Percentiles rank a stretch among this genome's conserved stretches.
Conservation (phyloP, 176 grass and related monocot species). For the Phoenix dactylifera region DNA sequence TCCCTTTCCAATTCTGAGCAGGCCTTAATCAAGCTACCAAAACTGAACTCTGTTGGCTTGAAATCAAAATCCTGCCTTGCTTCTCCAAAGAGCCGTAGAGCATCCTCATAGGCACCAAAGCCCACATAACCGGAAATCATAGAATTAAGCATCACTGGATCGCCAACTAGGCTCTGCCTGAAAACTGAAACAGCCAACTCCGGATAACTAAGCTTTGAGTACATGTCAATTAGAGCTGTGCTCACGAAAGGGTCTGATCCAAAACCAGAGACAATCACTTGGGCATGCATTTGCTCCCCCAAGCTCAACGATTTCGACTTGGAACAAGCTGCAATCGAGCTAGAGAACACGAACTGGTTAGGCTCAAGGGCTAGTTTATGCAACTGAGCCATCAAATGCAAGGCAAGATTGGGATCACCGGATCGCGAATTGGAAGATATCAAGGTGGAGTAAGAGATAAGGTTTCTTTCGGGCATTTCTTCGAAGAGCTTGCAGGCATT, state of each 20-base stretch:
- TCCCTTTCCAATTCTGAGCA: slow-evolving; percentile 27
- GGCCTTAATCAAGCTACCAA: slow-evolving; percentile 25
- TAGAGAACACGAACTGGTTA: slow-evolving; percentile 26
- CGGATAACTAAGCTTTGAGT: slow-evolving; percentile 23
- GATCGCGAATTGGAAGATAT: slow-evolving; percentile 16
- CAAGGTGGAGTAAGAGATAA: slow-evolving; percentile 21
- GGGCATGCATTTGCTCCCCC: slow-evolving; percentile 25
- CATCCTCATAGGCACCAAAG: slow-evolving; percentile 10
- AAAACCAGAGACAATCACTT: too few species aligned
- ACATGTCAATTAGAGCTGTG: slow-evolving; percentile 20
- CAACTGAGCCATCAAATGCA: slow-evolving; percentile 2
- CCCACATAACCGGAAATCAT: slow-evolving; percentile 23
- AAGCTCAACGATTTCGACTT: slow-evolving; percentile 9
- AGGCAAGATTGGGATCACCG: slow-evolving; percentile 4
- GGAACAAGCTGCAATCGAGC: slow-evolving; percentile 18
- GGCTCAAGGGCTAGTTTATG: neutral
- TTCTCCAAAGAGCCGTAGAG: slow-evolving; percentile 14
- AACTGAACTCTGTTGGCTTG: slow-evolving; percentile 25
- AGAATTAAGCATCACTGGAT: slow-evolving; percentile 26
- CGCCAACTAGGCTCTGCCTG: neutral
- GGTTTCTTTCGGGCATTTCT: slow-evolving; percentile 22
- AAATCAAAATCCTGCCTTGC: slow-evolving; percentile 11
- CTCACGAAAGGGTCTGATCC: slow-evolving; percentile 13
- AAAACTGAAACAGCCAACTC: slow-evolving; percentile 6
- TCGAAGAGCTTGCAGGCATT: slow-evolving; percentile 23